Base-by-base conservation (phyloP, 2,329 filamentous ascomycete genomes). In the Aureobasidium mangrovei region DNA sequence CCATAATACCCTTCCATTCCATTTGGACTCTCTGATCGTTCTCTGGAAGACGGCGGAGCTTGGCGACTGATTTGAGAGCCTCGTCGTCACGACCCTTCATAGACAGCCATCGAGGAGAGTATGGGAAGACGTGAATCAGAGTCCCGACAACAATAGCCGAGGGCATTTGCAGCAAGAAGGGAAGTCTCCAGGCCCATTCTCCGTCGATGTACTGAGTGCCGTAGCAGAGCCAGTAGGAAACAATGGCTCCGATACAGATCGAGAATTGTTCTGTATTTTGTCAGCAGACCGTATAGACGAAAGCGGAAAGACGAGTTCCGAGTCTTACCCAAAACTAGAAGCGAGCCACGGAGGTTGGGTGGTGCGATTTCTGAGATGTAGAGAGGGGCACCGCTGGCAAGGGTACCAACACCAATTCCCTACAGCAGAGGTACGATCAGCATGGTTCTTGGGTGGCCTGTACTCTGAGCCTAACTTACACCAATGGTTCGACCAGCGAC, bases 191-290 rank as follows among this genome's bases (percentile, higher is more conserved):
- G 3, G 73, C 63, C 71, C 73, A 75, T 61, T 76, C 71, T 1
- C 69, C 67, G 2, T 60, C 54, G 59, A 77, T 74, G 54, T 68
- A 74, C 9, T 67, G 62, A 4, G 72, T 74, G 4, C 69, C 72
- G 54, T 79, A 81, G 0, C 75, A 76, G 36, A 77, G 77, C 73
- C 75, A 81, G 60, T 73, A 81, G 1, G 77, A 73, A 27, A 78
- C 67, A 3, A 79, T 72, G 54, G 73, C 74, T 2, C 76, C 74
- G 24, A 69, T 63, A 9, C 75, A 72, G 48, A 77, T 77, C 47
- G 65, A 68, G 54, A 77, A 66, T 46, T 74, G 69, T 55, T 48
- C 45, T 18, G 18, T 18, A 18, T 18, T 18, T 18, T 18, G 18
- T 18, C 18, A 18, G 18, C 18, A 18, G 18, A 18, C 18, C 18